Percentiles rank a stretch among this genome's conserved stretches.
Evolutionary conservation across 2,329 filamentous ascomycete genomes (phyloP).

Genomic region (Parascedosporium putredinis): DNA sequence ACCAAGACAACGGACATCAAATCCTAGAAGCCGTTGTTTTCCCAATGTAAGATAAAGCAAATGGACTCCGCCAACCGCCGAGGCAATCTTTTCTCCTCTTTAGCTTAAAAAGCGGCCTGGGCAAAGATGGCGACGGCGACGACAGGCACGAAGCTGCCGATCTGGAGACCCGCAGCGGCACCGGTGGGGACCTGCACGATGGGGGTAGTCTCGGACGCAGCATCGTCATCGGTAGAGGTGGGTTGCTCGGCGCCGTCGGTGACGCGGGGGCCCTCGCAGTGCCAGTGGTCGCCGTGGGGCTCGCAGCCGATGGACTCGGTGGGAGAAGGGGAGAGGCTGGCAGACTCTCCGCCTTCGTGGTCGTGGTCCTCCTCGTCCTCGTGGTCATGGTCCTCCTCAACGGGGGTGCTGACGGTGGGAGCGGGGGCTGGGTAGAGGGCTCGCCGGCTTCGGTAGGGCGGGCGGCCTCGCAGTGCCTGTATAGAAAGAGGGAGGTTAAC

Average conservation of each 20-base stretch:
- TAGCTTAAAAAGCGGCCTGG: neutral
- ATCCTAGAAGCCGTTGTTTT: neutral
- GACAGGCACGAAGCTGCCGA: constrained; percentile 4
- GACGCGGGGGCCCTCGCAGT: constrained; percentile 14
- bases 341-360: constrained; percentile 13
- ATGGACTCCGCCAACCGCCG: too few species aligned
- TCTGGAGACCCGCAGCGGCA: constrained; percentile 1
- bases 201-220: neutral
- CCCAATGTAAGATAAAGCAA: neutral
- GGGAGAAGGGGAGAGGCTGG: constrained; percentile 20
- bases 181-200: neutral
- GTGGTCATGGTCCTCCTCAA: constrained; percentile 1
- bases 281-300: constrained; percentile 29
- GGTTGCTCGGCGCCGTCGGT: neutral
- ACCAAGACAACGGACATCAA: neutral
- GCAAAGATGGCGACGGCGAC: constrained; percentile 4
- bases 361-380: constrained; percentile 11
- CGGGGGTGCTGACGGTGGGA: neutral
- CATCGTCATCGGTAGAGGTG: neutral
- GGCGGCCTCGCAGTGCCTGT: constrained; percentile 13
- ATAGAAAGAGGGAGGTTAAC: neutral
- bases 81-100: too few species aligned
- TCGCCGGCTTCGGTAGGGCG: constrained; percentile 4
- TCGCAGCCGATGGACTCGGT: constrained; percentile 25
- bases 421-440: neutral